A percentile compares a stretch with the other conserved stretches of the same genome.
Conservation (phyloP, 2,329 filamentous ascomycete genomes). For the Fusarium stilboides region DNA sequence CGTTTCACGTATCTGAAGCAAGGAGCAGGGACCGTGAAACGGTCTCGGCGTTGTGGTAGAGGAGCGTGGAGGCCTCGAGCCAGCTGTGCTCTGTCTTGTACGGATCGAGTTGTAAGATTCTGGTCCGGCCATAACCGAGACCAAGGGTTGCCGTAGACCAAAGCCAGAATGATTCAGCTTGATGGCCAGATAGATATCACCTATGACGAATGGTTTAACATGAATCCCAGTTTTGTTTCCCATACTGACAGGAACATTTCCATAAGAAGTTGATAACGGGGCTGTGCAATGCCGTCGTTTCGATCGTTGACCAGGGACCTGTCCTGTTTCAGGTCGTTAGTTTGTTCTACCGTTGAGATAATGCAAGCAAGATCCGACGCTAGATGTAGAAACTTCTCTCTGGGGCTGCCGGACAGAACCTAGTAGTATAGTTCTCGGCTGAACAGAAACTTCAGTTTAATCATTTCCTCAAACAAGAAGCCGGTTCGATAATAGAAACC, state of each 20-base stretch:
- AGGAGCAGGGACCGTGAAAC: conserved; percentile 35
- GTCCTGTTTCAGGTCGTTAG: conserved; percentile 45
- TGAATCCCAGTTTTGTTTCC: conserved; percentile 24
- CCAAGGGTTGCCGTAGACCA: neutral
- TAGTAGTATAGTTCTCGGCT: conserved; percentile 18
- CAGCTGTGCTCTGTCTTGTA: conserved; percentile 7
- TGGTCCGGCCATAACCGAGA: conserved; percentile 11
- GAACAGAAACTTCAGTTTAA: conserved; percentile 9
- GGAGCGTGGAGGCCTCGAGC: conserved; percentile 15
- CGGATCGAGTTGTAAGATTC: conserved; percentile 6
- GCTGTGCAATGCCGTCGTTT: conserved; percentile 26
- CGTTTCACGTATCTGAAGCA: conserved; percentile 48
- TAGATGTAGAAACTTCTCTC: conserved; percentile 18
- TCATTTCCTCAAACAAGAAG: conserved; percentile 14
- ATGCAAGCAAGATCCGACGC: conserved; percentile 35
- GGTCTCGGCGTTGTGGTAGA: conserved; percentile 44
- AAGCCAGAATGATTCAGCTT: conserved; percentile 3
- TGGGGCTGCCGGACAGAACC: conserved; percentile 10
- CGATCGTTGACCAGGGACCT: conserved; percentile 31
- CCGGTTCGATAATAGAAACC: conserved; percentile 9
- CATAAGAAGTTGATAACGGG: conserved; percentile 21
- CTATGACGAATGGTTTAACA: conserved; percentile 26
- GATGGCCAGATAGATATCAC: conserved; percentile 19
- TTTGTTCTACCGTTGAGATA: conserved; percentile 31
- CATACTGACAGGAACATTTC: conserved; percentile 15